Conservation (phyloP, 495 filamentous ascomycete genomes). For the Parachaetomium inaequale region DNA sequence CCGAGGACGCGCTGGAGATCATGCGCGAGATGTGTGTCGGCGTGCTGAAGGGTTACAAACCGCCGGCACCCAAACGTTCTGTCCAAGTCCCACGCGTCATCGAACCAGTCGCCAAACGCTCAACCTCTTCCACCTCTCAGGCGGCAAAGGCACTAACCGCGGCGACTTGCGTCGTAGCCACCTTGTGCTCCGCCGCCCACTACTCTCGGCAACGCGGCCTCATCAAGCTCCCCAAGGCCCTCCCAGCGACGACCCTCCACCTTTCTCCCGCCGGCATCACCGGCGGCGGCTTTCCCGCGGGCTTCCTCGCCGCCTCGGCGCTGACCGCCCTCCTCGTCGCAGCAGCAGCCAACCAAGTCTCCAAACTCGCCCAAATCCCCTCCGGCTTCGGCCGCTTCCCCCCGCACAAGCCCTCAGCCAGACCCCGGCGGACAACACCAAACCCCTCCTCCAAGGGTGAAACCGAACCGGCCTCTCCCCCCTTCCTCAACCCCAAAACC, state of each 20-base stretch:
- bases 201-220: background rate
- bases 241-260: background rate
- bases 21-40: conserved; percentile 7
- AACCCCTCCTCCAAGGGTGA: background rate
- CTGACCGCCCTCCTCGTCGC: background rate
- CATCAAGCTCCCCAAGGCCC: background rate
- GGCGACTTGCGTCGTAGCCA: background rate
- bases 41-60: conserved; percentile 2
- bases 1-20: conserved; percentile 46
- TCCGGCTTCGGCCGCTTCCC: background rate
- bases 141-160: background rate
- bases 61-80: background rate
- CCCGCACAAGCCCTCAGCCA: background rate
- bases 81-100: background rate
- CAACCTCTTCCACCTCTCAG: background rate
- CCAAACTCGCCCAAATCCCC: background rate
- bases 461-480: background rate
- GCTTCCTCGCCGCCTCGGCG: background rate
- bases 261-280: background rate
- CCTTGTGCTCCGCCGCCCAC: background rate
- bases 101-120: background rate
- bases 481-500: background rate
- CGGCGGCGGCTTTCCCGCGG: background rate
- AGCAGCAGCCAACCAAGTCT: background rate
- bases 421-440: background rate